Evolutionary conservation across 352 stramenopile genomes (phyloP), one percentile per base, ranked within the genome.

Genomic region (Phytopythium kandeliae): DNA sequence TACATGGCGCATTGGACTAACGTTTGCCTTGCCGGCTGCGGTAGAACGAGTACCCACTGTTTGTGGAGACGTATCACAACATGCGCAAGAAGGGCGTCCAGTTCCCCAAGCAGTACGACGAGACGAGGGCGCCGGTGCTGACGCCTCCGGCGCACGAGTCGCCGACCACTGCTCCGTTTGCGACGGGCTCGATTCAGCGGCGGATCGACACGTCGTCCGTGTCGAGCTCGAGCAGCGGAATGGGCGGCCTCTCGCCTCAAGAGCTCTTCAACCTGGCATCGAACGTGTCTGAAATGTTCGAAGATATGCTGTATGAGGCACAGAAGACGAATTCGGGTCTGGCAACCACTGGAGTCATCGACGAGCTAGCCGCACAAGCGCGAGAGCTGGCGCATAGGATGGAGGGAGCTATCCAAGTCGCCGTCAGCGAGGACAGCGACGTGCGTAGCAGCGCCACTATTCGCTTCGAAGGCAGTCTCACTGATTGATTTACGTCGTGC

Each of bases 31-130:
- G 43, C 5, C 9, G 25, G 19, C 4, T 42, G n/a, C 38, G 45
- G 36, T 54, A 89, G 65, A 68, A 84, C 50, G 67, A 87, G 25
- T 88, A 79, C 42, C 78, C 81, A n/a, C 62, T 83, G 45, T 87
- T 92, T 63, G 81, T 87, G 46, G 74, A 89, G 42, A 86, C 75
- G 63, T 92, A 92, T 60, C 73, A 92, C 61, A 87, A 88, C 44
- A 85, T 92, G 63, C 71, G 81, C 51, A 87, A 85, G 57, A 79
- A 86, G 46, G 81, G 81, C 26, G 68, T 90, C 46, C 67, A 70
- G 46, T 92, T 92, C 58, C 78, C 76, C 16, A 79, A 85, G 13
- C 74, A 87, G 55, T 89, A 88, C 58, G 75, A 92, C 57, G 74
- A 86, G 43, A 75, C 62, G 41, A 78, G 81, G 25, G 75, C 78